Percentiles rank a stretch among this genome's conserved stretches.
Conservation (phyloP, 2,329 filamentous ascomycete species). For the Alternaria hordeiaustralica region DNA sequence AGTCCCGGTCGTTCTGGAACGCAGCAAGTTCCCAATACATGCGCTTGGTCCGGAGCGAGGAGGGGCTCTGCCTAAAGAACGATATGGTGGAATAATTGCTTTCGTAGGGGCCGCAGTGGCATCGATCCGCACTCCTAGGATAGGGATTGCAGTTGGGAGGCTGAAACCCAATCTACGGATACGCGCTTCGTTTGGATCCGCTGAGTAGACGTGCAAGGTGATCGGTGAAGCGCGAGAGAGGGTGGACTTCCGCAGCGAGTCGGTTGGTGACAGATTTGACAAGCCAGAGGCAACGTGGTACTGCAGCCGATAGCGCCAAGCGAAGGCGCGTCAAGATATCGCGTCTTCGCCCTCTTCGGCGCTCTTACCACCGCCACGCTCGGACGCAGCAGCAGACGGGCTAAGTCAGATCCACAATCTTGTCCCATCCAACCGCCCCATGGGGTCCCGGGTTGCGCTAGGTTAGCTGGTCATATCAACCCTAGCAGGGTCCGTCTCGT, state of each 20-base stretch:
- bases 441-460: slow-evolving; percentile 37
- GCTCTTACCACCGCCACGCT: slow-evolving; percentile 32
- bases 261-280: slow-evolving; percentile 17
- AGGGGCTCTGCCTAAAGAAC: slow-evolving; percentile 18
- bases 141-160: slow-evolving; percentile 11
- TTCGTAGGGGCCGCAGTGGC: slow-evolving; percentile 22
- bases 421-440: slow-evolving; percentile 46
- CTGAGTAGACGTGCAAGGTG: not conserved
- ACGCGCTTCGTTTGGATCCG: slow-evolving; percentile 5
- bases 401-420: slow-evolving; percentile 38
- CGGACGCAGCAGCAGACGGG: slow-evolving; percentile 28
- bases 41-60: slow-evolving; percentile 41
- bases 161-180: slow-evolving; percentile 22
- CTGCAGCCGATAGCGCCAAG: slow-evolving; percentile 26
- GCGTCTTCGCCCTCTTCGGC: slow-evolving; percentile 4
- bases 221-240: slow-evolving; percentile 6
- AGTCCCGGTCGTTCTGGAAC: slow-evolving; percentile 43
- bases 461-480: slow-evolving; percentile 24
- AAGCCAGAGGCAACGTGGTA: slow-evolving; percentile 30
- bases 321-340: slow-evolving; percentile 7
- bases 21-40: slow-evolving; percentile 38
- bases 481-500: slow-evolving; percentile 10
- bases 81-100: slow-evolving; percentile 15
- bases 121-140: slow-evolving; percentile 13
- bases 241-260: not conserved